phyloP scores from a whole-genome alignment of 371 early-diverging fungal genomes.

The Rhizopus sp. region DNA sequence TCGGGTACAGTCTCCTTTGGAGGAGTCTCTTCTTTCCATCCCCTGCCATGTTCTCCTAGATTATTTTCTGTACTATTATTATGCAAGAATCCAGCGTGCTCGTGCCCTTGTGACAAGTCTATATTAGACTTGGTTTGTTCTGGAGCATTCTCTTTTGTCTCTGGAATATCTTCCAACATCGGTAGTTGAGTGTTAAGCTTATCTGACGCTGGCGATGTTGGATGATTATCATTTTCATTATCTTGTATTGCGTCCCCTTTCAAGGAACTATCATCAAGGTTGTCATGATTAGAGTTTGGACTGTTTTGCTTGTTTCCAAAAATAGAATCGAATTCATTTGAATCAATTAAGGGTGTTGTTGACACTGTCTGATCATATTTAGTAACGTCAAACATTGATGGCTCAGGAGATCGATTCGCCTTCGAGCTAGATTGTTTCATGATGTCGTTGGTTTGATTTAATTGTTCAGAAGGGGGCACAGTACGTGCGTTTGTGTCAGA shows the following conservation, averaged over 20 bases:
- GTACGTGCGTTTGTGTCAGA: conserved; percentile 9
- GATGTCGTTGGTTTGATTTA: not conserved
- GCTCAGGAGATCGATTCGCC: conserved; percentile 17
- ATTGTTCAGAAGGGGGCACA: not conserved
- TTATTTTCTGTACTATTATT: conserved; percentile 2
- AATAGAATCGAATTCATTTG: conserved; percentile 18
- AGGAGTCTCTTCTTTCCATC: conserved; percentile 6
- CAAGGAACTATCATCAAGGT: not conserved
- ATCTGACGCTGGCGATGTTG: not conserved
- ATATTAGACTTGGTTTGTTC: too few species aligned
- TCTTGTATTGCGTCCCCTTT: not conserved
- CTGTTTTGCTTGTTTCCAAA: conserved; percentile 7
- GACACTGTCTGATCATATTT: not conserved
- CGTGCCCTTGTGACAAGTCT: not conserved
- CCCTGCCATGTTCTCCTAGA: conserved; percentile 3
- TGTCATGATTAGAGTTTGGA: not conserved
- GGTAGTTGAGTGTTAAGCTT: not conserved
- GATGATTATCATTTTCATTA: not conserved
- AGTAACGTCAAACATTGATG: conserved; percentile 9
- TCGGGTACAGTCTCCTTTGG: conserved; percentile 11
- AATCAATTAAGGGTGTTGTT: not conserved
- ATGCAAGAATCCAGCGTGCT: not conserved
- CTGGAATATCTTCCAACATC: not conserved
- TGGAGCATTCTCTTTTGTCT: not conserved
- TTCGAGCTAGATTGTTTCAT: not conserved